phyloP scores from a whole-genome alignment of 768 basidiomycete species.

The Naganishia vaughanmartiniae region DNA sequence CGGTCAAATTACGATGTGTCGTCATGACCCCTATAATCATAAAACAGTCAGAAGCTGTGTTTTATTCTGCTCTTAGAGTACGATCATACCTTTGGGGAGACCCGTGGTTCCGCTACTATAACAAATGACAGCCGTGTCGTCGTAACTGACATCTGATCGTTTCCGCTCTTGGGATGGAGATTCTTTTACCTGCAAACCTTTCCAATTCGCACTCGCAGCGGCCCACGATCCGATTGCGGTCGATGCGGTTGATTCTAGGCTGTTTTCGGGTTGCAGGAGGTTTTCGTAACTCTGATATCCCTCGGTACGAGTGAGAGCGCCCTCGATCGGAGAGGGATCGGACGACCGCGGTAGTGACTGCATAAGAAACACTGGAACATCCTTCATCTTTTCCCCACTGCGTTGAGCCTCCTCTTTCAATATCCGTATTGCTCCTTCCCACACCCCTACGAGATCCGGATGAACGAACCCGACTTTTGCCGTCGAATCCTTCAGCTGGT shows the following conservation, averaged over 20 bases:
- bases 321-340: too few relatives aligned
- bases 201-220: conserved; percentile 6
- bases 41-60: neutral
- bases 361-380: conserved; percentile 15
- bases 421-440: conserved; percentile 14
- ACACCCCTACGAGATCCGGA: conserved; percentile 56
- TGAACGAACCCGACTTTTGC: conserved; percentile 66
- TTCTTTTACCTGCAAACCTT: conserved; percentile 6
- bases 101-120: conserved; percentile 52
- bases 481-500: conserved; percentile 68
- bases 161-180: neutral
- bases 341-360: neutral
- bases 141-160: conserved; percentile 8
- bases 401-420: conserved; percentile 7
- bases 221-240: neutral
- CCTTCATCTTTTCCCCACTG: neutral
- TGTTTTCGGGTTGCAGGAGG: neutral
- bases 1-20: conserved; percentile 59
- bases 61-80: neutral
- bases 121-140: conserved; percentile 47
- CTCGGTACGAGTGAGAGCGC: neutral
- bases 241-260: neutral
- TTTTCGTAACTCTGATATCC: conserved; percentile 8
- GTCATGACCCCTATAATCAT: conserved; percentile 45
- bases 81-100: conserved; percentile 41